Base-by-base conservation (phyloP, 1,284 basidiomycete species). In the Moesziomyces antarcticus region DNA sequence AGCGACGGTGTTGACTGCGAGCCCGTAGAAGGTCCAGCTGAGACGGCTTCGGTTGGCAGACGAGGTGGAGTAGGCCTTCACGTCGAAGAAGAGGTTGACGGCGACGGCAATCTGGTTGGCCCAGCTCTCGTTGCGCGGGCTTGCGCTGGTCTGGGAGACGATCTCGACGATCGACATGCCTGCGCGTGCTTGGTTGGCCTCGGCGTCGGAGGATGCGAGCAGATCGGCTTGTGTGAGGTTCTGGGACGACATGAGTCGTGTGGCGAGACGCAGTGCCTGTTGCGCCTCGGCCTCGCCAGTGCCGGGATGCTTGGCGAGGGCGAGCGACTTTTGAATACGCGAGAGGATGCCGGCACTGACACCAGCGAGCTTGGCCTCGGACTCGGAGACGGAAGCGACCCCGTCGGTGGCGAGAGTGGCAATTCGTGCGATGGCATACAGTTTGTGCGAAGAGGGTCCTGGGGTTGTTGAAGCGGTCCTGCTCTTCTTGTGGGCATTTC, bases 171-270 rank as follows among this genome's bases (percentile, higher is more conserved):
- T 54, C 14, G 60, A 64, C 60, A 69, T 66, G 27, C 73, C 73
- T 0, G 73, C 73, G 21, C 58, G 65, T 8, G 53, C 9, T 42
- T 62, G 66, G 27, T 68, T 65, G 9, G 57, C 30, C 24, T 60
- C 55, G 11, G 53, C 43, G 18, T 50, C 48, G 20, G 71, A 73
- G 3, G 57, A 55, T 20, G 73, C 58, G 46, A 76, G 63, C 1
- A 76, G 54, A 37, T 76, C 70, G 30, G 73, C 73, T 21, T 76
- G 70, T 18, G 73, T 76, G 18, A 76, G 71, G 54, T 76, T 76
- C 37, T 68, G 65, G 1, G 68, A 66, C 1, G 73, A 65, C 65
- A 76, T 70, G 25, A 76, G 66, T 1, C 73, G 65, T 5, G 73
- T 73, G 2, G 65, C 63, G 11, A 73, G 55, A 6, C 73, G 64